A percentile compares a stretch with the other conserved stretches of the same genome.
Evolutionary conservation across 352 stramenopile species (phyloP).

Genomic region (Phytophthora megakarya): DNA sequence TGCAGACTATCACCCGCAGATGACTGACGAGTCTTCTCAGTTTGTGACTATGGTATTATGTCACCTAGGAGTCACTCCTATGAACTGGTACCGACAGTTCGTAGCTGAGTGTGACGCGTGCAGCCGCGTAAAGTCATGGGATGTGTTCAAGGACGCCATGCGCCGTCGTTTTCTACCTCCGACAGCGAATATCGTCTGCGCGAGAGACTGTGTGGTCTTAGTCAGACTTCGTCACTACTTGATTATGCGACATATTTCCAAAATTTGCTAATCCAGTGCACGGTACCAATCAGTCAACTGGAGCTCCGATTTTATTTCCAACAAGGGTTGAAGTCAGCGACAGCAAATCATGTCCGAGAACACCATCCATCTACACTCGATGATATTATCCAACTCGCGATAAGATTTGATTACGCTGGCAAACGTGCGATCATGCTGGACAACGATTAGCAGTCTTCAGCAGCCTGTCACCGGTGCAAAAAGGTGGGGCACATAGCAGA

Average conservation of each 20-base stretch:
- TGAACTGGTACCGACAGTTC: conserved; percentile 15
- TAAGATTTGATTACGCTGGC: too few relatives aligned
- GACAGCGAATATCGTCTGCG: conserved; percentile 5
- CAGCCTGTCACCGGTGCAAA: too few relatives aligned
- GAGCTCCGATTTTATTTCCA: conserved; percentile 10
- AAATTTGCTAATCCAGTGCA: background rate
- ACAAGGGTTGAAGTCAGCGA: background rate
- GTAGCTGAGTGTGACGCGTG: background rate
- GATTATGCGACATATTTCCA: conserved; percentile 1
- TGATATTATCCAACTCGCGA: background rate
- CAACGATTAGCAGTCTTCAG: too few relatives aligned
- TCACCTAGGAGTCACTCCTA: conserved; percentile 5
- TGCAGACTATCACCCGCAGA: background rate
- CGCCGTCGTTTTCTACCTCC: background rate
- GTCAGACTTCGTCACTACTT: background rate
- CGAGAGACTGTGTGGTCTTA: conserved; percentile 3
- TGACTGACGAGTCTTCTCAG: too few relatives aligned
- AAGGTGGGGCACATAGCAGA: too few relatives aligned
- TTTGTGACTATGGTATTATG: background rate
- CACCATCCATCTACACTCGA: background rate
- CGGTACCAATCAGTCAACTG: background rate
- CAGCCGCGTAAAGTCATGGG: background rate
- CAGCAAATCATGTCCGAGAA: background rate
- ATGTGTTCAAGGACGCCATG: background rate
- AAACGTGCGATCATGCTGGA: too few relatives aligned